Base-by-base conservation (phyloP, 192 early-diverging fungal species). In the Borealophlyctis nickersoniae region DNA sequence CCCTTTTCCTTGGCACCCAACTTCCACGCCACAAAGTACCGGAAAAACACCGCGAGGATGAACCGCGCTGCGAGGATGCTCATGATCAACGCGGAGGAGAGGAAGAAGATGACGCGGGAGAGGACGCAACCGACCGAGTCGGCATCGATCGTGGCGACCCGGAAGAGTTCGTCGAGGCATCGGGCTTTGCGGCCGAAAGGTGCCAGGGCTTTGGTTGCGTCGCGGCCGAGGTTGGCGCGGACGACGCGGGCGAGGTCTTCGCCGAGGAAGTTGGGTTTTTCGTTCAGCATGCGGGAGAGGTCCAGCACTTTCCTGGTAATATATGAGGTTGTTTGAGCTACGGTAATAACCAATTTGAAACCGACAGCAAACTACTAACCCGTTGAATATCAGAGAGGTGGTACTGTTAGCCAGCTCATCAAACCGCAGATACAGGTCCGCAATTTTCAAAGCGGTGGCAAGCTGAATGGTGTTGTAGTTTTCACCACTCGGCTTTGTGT, bases 121-220 rank as follows among this genome's bases (percentile, higher is more conserved):
- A 89, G 78, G 36, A 92, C 87, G 73, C 94, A 96, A 0, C 92
- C 92, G 30, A 89, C 71, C 2, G 87, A 85, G 36, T 81, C 81
- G 23, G 86, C 76, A 67, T 96, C 92, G 52, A 96, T 72, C 1
- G 81, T 82, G 0, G 92, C 94, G 28, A 93, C 87, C 58, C 86
- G 81, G 79, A 91, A 84, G 50, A 89, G 80, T 24, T 94, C 91
- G 13, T 79, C 71, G 65, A 94, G 73, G 65, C 93, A 96, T 48
- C 84, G 77, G 50, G 82, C 90, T 39, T 69, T 49, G 9, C 39
- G 39, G 7, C 27, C 16, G 53, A 51, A 0, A n/a, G 36, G 16
- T 2, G 32, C 7, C 0, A 69, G 60, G 4, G 39, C 59, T 11
- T 56, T 52, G 22, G 71, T 69, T 11, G 66, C 58, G 62, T 87